phyloP scores from a whole-genome alignment of 441 rosid species.

The Adansonia gregorii region DNA sequence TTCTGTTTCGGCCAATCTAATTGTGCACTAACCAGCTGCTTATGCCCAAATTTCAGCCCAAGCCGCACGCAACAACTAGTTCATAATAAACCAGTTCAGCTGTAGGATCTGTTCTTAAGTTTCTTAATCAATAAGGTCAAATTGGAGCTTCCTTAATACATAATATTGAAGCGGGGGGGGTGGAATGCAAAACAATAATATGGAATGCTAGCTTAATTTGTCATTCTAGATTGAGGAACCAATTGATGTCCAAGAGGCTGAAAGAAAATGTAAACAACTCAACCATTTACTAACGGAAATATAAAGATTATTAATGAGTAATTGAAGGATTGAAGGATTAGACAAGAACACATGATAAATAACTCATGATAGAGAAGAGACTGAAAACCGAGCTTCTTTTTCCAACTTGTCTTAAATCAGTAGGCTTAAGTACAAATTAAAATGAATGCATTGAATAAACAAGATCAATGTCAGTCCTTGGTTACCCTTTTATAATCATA shows the following conservation, averaged over 20 bases:
- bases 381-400: neutral
- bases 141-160: neutral
- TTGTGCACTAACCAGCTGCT: neutral
- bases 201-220: neutral
- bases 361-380: neutral
- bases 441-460: neutral
- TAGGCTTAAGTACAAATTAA: neutral
- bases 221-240: neutral
- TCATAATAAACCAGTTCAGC: slow-evolving; percentile 2
- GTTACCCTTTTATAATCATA: neutral
- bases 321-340: no score
- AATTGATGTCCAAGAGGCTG: neutral
- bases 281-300: neutral
- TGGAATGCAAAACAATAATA: neutral
- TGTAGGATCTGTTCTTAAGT: no score
- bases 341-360: neutral
- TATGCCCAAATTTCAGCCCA: slow-evolving; percentile 5
- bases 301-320: no score
- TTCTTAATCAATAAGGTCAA: neutral
- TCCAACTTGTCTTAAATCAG: no score
- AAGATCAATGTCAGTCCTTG: no score
- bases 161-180: no score
- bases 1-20: slow-evolving; percentile 2
- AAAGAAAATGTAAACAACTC: neutral
- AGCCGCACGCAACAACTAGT: neutral